A percentile compares a stretch with the other conserved stretches of the same genome.
Conservation (phyloP, 1,139 yeast genomes). For the Debaryomycetaceae sp. region DNA sequence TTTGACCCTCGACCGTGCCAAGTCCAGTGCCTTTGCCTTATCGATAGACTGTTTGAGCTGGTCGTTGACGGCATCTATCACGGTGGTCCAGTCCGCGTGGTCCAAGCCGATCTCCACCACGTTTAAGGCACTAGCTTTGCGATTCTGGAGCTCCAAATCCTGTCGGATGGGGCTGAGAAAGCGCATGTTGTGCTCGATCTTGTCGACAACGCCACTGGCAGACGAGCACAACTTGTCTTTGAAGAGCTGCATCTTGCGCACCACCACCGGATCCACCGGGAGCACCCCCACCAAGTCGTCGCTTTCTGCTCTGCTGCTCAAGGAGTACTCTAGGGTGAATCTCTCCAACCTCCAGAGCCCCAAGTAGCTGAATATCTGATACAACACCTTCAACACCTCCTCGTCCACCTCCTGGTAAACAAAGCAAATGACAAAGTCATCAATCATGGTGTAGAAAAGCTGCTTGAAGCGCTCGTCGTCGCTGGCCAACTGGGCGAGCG, state of each 20-base stretch:
- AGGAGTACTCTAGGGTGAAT: slow-evolving; percentile 59
- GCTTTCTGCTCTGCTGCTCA: slow-evolving; percentile 44
- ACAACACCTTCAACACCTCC: slow-evolving; percentile 42
- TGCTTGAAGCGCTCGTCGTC: slow-evolving; percentile 12
- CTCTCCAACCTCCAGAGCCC: slow-evolving; percentile 51
- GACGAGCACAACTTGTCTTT: not conserved
- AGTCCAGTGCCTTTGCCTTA: slow-evolving; percentile 28
- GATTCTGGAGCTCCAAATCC: slow-evolving; percentile 25
- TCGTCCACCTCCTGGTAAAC: slow-evolving; percentile 65
- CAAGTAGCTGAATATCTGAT: slow-evolving; percentile 47
- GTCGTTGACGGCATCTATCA: slow-evolving; percentile 23
- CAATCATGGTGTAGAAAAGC: slow-evolving; percentile 43
- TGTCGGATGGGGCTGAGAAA: slow-evolving; percentile 27
- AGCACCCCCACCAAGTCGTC: slow-evolving; percentile 40
- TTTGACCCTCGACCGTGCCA: slow-evolving; percentile 32
- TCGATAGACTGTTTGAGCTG: slow-evolving; percentile 27
- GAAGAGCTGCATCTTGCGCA: slow-evolving; percentile 12
- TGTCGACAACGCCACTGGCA: slow-evolving; percentile 1
- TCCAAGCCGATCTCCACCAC: no score
- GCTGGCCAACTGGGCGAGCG: not conserved
- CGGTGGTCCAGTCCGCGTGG: slow-evolving; percentile 20
- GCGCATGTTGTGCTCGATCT: slow-evolving; percentile 11
- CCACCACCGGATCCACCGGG: slow-evolving; percentile 19
- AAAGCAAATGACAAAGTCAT: slow-evolving; percentile 50
- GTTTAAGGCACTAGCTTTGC: slow-evolving; percentile 9